Conservation (phyloP, 2,329 filamentous ascomycete genomes). For the Plenodomus tracheiphilus region DNA sequence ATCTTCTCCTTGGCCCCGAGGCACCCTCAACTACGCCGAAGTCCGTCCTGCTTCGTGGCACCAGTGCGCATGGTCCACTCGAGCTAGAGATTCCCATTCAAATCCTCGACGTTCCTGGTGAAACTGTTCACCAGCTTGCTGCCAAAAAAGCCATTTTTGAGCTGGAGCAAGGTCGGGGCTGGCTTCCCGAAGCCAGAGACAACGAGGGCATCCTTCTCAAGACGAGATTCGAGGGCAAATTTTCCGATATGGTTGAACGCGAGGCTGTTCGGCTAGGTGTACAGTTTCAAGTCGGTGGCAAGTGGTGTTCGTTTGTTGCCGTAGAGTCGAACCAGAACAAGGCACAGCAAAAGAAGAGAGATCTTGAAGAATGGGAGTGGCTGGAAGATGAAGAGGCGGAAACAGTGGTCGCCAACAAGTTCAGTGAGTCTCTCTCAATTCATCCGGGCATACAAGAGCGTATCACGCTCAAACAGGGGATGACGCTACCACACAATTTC, state of each 20-base stretch:
- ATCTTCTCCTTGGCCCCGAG: constrained; percentile 64
- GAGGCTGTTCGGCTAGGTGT: constrained; percentile 69
- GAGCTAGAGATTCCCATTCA: constrained; percentile 67
- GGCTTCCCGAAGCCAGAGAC: constrained; percentile 52
- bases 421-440: background rate
- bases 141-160: constrained; percentile 69
- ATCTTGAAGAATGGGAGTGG: constrained; percentile 24
- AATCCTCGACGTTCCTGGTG: constrained; percentile 48
- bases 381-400: constrained; percentile 21
- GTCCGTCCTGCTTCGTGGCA: constrained; percentile 63
- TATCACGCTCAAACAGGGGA: no score
- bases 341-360: constrained; percentile 5
- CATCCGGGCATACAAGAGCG: background rate
- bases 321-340: constrained; percentile 51
- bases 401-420: background rate
- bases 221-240: constrained; percentile 51
- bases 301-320: constrained; percentile 75
- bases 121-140: constrained; percentile 71
- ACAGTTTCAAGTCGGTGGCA: constrained; percentile 67
- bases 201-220: constrained; percentile 44
- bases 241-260: constrained; percentile 63
- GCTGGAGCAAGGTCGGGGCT: constrained; percentile 71
- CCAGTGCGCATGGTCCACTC: constrained; percentile 61
- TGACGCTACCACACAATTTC: no score
- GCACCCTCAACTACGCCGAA: constrained; percentile 53